Evolutionary conservation across 169 alveolate species (phyloP).

Genomic region (Babesia gibsoni): DNA sequence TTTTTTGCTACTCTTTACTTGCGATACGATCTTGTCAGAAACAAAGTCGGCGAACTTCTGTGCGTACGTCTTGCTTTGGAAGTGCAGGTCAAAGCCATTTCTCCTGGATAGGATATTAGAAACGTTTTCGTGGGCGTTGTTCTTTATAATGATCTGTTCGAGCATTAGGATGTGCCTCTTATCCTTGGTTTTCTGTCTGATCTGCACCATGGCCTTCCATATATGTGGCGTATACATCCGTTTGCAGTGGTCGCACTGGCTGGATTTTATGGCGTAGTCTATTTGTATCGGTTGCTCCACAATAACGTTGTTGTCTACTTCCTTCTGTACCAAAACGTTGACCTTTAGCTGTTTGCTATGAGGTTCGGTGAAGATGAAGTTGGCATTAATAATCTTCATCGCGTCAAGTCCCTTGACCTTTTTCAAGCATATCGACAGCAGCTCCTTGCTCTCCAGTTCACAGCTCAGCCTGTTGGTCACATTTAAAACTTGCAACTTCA

Average conservation of each 20-base stretch:
- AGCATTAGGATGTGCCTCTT: slow-evolving; percentile 93
- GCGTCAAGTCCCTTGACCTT: slow-evolving; percentile 91
- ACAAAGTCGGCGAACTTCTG: slow-evolving; percentile 93
- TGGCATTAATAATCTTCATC: slow-evolving; percentile 92
- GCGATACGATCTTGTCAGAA: slow-evolving; percentile 77
- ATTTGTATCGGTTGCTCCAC: slow-evolving; percentile 87
- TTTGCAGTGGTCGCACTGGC: slow-evolving; percentile 97
- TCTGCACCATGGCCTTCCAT: slow-evolving; percentile 95
- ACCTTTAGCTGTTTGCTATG: slow-evolving; percentile 93
- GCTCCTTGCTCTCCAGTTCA: slow-evolving; percentile 93
- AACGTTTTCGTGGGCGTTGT: slow-evolving; percentile 89
- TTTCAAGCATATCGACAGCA: slow-evolving; percentile 93
- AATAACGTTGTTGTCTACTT: slow-evolving; percentile 87
- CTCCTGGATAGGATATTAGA: slow-evolving; percentile 89
- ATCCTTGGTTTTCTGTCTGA: slow-evolving; percentile 96
- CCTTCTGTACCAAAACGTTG: slow-evolving; percentile 93
- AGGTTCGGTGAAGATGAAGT: slow-evolving; percentile 95
- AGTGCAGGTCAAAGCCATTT: slow-evolving; percentile 98
- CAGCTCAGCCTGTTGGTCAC: slow-evolving; percentile 42
- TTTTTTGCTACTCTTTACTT: slow-evolving; percentile 86
- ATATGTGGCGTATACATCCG: slow-evolving; percentile 97
- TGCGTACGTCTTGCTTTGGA: slow-evolving; percentile 90
- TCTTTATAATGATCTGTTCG: slow-evolving; percentile 94
- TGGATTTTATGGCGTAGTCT: slow-evolving; percentile 86
- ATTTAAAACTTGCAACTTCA: not conserved